Conservation (phyloP, 768 basidiomycete species). For the Imleria badia region DNA sequence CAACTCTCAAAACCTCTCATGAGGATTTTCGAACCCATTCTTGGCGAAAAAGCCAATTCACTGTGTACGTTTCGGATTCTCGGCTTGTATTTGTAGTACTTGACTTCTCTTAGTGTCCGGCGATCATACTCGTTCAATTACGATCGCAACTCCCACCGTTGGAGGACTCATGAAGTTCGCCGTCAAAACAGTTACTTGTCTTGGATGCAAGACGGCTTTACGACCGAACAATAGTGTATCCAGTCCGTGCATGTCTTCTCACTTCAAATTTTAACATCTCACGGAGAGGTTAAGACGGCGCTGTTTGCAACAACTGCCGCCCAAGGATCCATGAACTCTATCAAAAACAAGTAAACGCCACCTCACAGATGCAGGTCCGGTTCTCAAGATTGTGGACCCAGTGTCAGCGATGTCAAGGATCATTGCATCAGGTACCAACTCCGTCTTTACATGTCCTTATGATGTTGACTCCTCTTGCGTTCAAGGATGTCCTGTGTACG, state of each 20-base stretch:
- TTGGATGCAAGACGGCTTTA: conserved; percentile 93
- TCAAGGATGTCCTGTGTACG: conserved; percentile 91
- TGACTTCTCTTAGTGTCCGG: conserved; percentile 68
- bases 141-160: conserved; percentile 94
- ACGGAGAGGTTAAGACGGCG: conserved; percentile 58
- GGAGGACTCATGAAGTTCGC: conserved; percentile 99
- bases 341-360: conserved; percentile 77
- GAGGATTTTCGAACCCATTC: conserved; percentile 97
- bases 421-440: conserved; percentile 77
- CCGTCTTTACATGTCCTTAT: background rate
- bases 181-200: conserved; percentile 91
- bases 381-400: conserved; percentile 98
- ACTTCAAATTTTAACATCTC: conserved; percentile 1
- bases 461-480: background rate
- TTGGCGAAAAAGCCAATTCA: conserved; percentile 87
- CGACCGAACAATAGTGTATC: conserved; percentile 71
- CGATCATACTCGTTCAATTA: conserved; percentile 92
- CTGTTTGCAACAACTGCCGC: conserved; percentile 92
- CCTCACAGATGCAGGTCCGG: conserved; percentile 82
- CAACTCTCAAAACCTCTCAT: conserved; percentile 95
- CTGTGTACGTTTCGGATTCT: conserved; percentile 53
- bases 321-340: conserved; percentile 86
- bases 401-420: conserved; percentile 98
- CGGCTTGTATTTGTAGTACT: background rate
- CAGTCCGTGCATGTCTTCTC: conserved; percentile 42